A percentile compares a stretch with the other conserved stretches of the same genome.
Conservation (phyloP, 805 yeast genomes). For the Lipomyces oligophaga region DNA sequence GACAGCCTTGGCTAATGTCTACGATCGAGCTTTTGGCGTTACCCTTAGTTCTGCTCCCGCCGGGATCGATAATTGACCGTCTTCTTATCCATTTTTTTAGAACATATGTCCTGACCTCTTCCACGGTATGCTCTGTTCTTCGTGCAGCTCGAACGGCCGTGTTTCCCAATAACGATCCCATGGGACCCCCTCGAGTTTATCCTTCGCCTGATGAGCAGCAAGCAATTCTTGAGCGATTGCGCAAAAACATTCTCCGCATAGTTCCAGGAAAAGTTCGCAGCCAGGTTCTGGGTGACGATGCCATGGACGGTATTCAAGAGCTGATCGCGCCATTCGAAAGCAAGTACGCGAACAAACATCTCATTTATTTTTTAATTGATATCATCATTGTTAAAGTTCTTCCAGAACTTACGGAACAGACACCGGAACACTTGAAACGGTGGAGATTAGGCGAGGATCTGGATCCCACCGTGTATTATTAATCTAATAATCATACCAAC, state of each 20-base stretch:
- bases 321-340: conserved; percentile 32
- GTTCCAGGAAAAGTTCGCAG: conserved; percentile 26
- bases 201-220: conserved; percentile 44
- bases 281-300: conserved; percentile 28
- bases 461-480: conserved; percentile 8
- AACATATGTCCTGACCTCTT: conserved; percentile 21
- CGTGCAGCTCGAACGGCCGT: conserved; percentile 39
- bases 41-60: conserved; percentile 23
- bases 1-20: conserved; percentile 29
- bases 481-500: neutral
- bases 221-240: conserved; percentile 26
- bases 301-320: conserved; percentile 27
- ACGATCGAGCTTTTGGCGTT: conserved; percentile 23
- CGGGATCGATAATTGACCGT: conserved; percentile 23
- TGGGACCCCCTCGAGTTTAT: conserved; percentile 48
- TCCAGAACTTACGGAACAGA: conserved; percentile 33
- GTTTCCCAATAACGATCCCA: conserved; percentile 49
- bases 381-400: conserved; percentile 30
- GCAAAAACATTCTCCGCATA: conserved; percentile 19
- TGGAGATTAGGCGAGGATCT: conserved; percentile 28
- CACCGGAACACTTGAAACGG: conserved; percentile 31
- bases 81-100: conserved; percentile 19
- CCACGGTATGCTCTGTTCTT: conserved; percentile 27
- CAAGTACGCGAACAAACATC: conserved; percentile 35
- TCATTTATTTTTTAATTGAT: conserved; percentile 33